Base-by-base conservation (phyloP, 1,284 basidiomycete genomes). In the Bondarzewia mesenterica region DNA sequence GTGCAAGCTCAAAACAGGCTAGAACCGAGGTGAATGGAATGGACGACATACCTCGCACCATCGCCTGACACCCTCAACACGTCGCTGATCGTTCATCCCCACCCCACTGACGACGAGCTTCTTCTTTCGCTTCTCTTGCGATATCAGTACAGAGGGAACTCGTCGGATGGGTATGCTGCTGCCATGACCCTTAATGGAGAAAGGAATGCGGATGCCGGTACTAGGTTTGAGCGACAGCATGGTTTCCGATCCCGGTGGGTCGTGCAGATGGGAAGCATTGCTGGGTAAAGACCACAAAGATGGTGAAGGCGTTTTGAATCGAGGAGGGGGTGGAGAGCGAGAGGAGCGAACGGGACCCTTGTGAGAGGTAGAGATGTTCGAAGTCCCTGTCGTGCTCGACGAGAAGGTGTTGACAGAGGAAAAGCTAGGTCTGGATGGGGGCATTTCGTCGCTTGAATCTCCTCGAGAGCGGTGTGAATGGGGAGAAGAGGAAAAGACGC, bases 1-100 rank as follows among this genome's bases (percentile, higher is more conserved):
- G 40, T 23, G n/a, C 7, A 10, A 4, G n/a, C 41, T 46, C 39
- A 48, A 26, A 49, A 47, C 37, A 48, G 46, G 41, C 26, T 38
- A 39, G 18, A 14, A 10, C 21, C n/a, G 15, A 20, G 5, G 25
- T 32, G 18, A 22, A 32, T 7, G 25, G 29, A 42, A 47, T 49
- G 46, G 22, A 15, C 29, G 3, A 63, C 68, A 39, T 59, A 85
- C 83, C 71, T 85, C 82, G 56, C 85, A 88, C 85, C 85, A 88
- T 52, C 67, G 71, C 57, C 77, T 78, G 22, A 64, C 58, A 4
- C 54, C 64, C 14, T 66, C 62, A 46, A 62, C 58, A n/a, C 67
- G 63, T 21, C 56, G 55, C 46, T 62, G 57, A 46, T 71, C 67
- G 18, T 60, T 58, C 21, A 57, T 54, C 29, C 58, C 62, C 10